Percentiles rank a stretch among this genome's conserved stretches.
These are phyloP conservation scores for Bertia moriformis DNA, from an alignment of 2,329 filamentous ascomycete genomes.

Conservation along the genomic window DNA sequence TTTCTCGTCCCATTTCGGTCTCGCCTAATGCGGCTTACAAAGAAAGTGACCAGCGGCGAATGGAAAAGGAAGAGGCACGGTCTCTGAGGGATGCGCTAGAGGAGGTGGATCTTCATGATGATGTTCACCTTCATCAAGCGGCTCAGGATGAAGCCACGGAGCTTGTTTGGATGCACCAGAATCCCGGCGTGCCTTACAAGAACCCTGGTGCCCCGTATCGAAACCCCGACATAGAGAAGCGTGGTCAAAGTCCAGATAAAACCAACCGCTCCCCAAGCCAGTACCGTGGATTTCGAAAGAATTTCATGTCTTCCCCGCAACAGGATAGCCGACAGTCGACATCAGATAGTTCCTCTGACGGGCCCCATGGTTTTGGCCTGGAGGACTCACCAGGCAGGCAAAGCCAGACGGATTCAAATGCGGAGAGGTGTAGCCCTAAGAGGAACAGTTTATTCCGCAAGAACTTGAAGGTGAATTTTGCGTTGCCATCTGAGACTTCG, in stretches of 20 bases:
- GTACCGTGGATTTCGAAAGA: too few relatives aligned
- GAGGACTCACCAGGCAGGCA: too few relatives aligned
- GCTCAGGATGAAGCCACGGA: conserved; percentile 50
- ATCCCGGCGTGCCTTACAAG: conserved; percentile 29
- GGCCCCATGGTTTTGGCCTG: not conserved
- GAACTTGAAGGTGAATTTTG: conserved; percentile 22
- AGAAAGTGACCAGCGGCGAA: conserved; percentile 35
- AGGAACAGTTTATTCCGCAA: conserved; percentile 10
- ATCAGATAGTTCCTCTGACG: not conserved
- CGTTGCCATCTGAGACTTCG: conserved; percentile 13
- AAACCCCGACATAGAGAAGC: conserved; percentile 24
- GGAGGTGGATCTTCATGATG: conserved; percentile 40
- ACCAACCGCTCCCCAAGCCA: not conserved
- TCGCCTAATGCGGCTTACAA: conserved; percentile 28
- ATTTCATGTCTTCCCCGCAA: too few relatives aligned
- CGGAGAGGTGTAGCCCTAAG: not conserved
- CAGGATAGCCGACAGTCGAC: not conserved
- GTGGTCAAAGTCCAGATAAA: conserved; percentile 3
- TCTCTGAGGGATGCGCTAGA: conserved; percentile 39
- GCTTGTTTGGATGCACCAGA: conserved; percentile 47
- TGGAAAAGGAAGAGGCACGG: conserved; percentile 42
- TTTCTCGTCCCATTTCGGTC: conserved; percentile 7
- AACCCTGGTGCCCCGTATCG: conserved; percentile 29
- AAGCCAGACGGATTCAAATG: not conserved
- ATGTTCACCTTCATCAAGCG: conserved; percentile 34